Conservation (phyloP, 148 eudicot species). For the Rhododendron molle region DNA sequence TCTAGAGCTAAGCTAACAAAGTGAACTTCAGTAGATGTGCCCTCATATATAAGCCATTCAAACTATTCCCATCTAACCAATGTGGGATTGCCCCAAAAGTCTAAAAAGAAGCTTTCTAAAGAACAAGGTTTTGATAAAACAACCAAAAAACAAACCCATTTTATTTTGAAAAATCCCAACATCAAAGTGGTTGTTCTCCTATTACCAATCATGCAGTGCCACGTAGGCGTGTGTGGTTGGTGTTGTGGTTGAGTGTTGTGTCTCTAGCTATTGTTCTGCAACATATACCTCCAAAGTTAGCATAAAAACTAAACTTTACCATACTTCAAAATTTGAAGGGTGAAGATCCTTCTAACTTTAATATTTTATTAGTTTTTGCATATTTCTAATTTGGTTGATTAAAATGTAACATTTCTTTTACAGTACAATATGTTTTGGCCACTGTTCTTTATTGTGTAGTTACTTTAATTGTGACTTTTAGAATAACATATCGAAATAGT, state of each 20-base stretch:
- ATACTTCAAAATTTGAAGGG: neutral
- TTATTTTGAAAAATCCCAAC: too few species aligned
- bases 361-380: neutral
- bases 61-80: too few species aligned
- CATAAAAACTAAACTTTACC: neutral
- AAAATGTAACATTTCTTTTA: neutral
- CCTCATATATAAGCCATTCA: neutral
- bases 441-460: neutral
- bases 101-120: too few species aligned
- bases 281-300: neutral
- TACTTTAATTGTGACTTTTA: neutral
- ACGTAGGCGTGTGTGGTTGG: neutral
- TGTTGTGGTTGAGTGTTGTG: neutral
- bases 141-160: neutral
- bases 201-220: neutral
- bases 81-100: neutral
- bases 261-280: too few species aligned
- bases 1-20: neutral
- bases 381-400: neutral
- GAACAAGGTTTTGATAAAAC: neutral
- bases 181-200: neutral
- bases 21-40: neutral
- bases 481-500: neutral
- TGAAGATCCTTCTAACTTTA: neutral
- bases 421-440: neutral